Evolutionary conservation across 441 rosid species (phyloP), one percentile per base, ranked within the genome.

Genomic region (Gossypium aridum): DNA sequence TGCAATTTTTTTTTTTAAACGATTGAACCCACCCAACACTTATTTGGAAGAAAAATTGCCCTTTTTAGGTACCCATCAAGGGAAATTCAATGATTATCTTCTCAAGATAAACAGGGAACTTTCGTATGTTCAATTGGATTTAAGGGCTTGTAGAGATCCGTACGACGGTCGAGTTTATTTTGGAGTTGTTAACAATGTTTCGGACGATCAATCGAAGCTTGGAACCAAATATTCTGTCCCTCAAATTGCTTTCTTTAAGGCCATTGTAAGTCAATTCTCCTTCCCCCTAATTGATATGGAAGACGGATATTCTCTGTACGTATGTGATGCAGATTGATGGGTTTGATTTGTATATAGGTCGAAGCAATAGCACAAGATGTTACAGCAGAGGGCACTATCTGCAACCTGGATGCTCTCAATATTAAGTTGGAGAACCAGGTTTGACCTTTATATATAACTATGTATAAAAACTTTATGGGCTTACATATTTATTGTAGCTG

Each of bases 201-300:
- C 96, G 0, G 98, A 95, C 56, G 97, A 91, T n/a, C 97, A 95
- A 51, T 93, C 98, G 12, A 87, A 95, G 85, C 95, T 93, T 26
- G 99, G 98, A 45, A 89, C 97, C 0, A 86, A 85, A 34, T 95
- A 89, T 78, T 85, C 96, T 16, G 92, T 89, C 82, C 97, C 88
- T 0, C 98, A 95, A 85, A 89, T 95, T 79, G 90, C 96, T 23
- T 85, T 89, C 73, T 95, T 86, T 65, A 93, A 88, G 84, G 93
- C 86, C 63, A 84, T 91, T 80, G 99, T 95, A 81, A 84, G 98
- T 91, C 34, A 47, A 59, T 0, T 10, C 26, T 13, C 60, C 13
- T 9, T 0, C 0, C 17, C 3, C 0, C n/a, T 37, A 8, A 17
- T 39, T 64, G 23, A 39, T 64, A 28, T 7, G 3, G 22, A 25